A percentile compares a stretch with the other conserved stretches of the same genome.
Evolutionary conservation across 148 eudicot genomes (phyloP).

Genomic region (Vaccinium myrtillus): DNA sequence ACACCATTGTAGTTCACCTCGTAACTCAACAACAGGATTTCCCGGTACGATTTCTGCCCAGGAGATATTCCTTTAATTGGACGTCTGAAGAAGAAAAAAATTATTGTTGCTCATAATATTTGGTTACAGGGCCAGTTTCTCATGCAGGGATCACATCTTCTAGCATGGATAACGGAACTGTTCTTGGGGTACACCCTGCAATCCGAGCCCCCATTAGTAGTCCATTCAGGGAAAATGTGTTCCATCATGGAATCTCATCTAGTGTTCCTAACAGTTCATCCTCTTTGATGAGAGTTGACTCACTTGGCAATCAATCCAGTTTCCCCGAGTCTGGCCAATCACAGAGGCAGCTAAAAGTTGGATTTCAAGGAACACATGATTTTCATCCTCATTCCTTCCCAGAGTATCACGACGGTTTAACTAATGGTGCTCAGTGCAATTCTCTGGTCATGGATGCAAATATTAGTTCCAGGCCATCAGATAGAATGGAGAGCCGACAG

Average conservation of each 20-base stretch:
- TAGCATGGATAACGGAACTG: conserved; percentile 34
- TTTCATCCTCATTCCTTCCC: conserved; percentile 69
- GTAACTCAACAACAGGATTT: conserved; percentile 31
- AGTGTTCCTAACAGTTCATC: conserved; percentile 58
- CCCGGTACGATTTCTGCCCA: conserved; percentile 34
- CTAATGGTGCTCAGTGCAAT: conserved; percentile 42
- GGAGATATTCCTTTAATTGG: conserved; percentile 6
- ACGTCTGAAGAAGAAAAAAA: neutral
- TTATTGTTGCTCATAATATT: neutral
- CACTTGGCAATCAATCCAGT: conserved; percentile 43
- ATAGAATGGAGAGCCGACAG: conserved; percentile 45
- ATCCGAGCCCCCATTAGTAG: conserved; percentile 31
- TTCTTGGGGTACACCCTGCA: conserved; percentile 26
- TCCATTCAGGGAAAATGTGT: conserved; percentile 31
- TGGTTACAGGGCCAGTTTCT: conserved; percentile 42
- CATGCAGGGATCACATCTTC: conserved; percentile 34
- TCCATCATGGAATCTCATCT: conserved; percentile 51
- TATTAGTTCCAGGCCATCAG: conserved; percentile 33
- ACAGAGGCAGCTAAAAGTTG: conserved; percentile 35
- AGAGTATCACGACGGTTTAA: conserved; percentile 48
- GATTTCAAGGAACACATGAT: conserved; percentile 30
- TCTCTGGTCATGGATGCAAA: conserved; percentile 37
- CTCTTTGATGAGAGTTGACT: conserved; percentile 50
- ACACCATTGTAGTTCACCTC: conserved; percentile 49
- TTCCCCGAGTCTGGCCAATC: conserved; percentile 39